Base-by-base conservation (phyloP, 805 yeast genomes). In the Saccharomycopsis fibuligera region DNA sequence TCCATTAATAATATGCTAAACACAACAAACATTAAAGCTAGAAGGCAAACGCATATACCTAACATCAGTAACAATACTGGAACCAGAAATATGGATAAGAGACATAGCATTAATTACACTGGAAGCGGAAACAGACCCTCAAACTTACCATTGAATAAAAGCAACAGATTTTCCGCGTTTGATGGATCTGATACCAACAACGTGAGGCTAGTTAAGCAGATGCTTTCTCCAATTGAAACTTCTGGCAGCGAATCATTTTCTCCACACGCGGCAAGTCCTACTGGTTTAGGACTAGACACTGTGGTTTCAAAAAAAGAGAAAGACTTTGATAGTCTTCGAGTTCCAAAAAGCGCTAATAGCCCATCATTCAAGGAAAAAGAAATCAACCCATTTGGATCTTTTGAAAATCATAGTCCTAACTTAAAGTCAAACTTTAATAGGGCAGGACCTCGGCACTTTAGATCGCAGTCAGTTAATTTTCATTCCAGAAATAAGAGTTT, bases 401-500 rank as follows among this genome's bases (percentile, higher is more conserved):
- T 8, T 6, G 37, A 6, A 6, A 33, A 16, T n/a, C 14, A 33
- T 17, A n/a, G n/a, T n/a, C 37, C 37, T 35, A 29, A 29, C 14
- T 9, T 29, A 14, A 35, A 16, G 9, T 35, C 21, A 35, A 35
- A n/a, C 8, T 9, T 35, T 17, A 17, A 29, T 29, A 29, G 31
- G 8, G 14, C 5, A 8, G 27, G 10, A 8, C 17, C 23, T 21
- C 17, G 35, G 19, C 54, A 50, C 29, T 27, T 14, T 24, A 46
- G 56, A 21, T 51, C 54, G 25, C 39, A 53, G 23, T 53, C 56
- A 12, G 47, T 53, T 4, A 53, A 50, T 37, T 53, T 53, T 42
- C 56, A 53, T 45, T 47, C 54, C 19, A 46, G 56, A 47, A 50
- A 51, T 27, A 49, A 42, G 41, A 44, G 50, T 41, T 38, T 53